Percentiles rank a stretch among this genome's conserved stretches.
phyloP scores from a whole-genome alignment of 1,284 basidiomycete species.

The Xerocomus amazonicus region DNA sequence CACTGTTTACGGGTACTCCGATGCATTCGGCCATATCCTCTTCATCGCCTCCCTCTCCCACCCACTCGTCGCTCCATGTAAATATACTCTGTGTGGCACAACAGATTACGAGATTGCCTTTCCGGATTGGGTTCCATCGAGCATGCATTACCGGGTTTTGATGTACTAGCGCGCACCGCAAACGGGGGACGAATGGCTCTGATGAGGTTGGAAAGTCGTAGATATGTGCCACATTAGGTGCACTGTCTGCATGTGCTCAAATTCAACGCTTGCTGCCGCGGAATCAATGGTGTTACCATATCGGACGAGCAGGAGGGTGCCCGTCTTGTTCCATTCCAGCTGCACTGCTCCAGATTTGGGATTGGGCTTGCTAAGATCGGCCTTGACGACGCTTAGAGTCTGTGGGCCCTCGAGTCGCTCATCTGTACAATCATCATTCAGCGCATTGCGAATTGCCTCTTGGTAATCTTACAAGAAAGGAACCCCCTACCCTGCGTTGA shows the following conservation, averaged over 20 bases:
- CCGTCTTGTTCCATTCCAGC: conserved; percentile 75
- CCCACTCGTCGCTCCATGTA: conserved; percentile 82
- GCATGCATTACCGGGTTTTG: conserved; percentile 55
- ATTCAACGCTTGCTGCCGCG: conserved; percentile 3
- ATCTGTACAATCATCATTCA: conserved; percentile 40
- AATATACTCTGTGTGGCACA: conserved; percentile 68
- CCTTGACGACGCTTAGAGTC: conserved; percentile 44
- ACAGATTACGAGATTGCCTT: conserved; percentile 65
- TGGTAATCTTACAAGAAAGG: conserved; percentile 60
- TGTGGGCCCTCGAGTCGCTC: conserved; percentile 60
- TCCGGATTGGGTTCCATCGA: conserved; percentile 75
- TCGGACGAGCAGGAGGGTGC: conserved; percentile 66
- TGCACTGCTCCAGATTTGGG: conserved; percentile 65
- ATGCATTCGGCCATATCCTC: conserved; percentile 81
- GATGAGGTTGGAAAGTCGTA: conserved; percentile 59
- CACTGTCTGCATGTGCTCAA: conserved; percentile 43
- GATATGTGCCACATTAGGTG: conserved; percentile 57
- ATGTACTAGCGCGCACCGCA: conserved; percentile 67
- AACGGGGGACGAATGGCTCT: conserved; percentile 50
- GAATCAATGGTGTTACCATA: conserved; percentile 45
- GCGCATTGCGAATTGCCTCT: background rate
- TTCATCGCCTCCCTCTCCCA: conserved; percentile 47
- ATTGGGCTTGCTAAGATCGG: conserved; percentile 55
- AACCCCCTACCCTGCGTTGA: conserved; percentile 77
- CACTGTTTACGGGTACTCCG: conserved; percentile 74